These are phyloP conservation scores for Iris macrosiphon DNA, from an alignment of 106 monocot genomes.

Conservation along the genomic window DNA sequence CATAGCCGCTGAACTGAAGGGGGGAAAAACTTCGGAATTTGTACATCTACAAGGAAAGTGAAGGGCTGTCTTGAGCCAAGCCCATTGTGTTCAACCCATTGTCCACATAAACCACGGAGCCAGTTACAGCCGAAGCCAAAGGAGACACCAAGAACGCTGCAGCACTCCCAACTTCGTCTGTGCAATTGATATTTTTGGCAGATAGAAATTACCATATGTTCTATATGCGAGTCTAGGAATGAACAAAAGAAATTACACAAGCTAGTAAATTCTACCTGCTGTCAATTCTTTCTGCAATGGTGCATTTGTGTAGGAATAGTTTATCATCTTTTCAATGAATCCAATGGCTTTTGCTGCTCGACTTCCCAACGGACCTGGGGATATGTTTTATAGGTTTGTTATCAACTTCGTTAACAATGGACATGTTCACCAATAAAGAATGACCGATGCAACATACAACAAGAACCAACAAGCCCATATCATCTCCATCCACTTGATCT, in stretches of 20 bases:
- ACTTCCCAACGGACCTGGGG: slow-evolving; percentile 74
- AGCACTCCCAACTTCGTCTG: slow-evolving; percentile 71
- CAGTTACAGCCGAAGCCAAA: slow-evolving; percentile 72
- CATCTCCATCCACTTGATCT: no score
- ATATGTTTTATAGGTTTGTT: no score
- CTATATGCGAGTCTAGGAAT: background rate
- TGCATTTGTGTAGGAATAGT: slow-evolving; percentile 74
- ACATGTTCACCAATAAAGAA: no score
- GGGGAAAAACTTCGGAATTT: no score
- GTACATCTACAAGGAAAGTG: slow-evolving; percentile 29
- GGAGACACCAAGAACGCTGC: slow-evolving; percentile 78
- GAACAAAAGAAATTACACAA: background rate
- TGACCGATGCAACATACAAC: no score
- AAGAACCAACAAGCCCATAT: no score
- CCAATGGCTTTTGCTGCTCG: slow-evolving; percentile 94
- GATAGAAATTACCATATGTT: no score
- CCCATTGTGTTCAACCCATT: slow-evolving; percentile 82
- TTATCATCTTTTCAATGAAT: slow-evolving; percentile 92
- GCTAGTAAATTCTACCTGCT: slow-evolving; percentile 38
- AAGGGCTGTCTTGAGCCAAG: slow-evolving; percentile 48
- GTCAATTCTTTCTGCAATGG: slow-evolving; percentile 80
- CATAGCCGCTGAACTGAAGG: no score
- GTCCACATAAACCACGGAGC: slow-evolving; percentile 74
- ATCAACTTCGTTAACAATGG: no score
- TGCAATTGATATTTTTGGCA: no score